A percentile compares a stretch with the other conserved stretches of the same genome.
Conservation (phyloP, 345 rosid genomes). For the Eucalyptus erythrocorys region DNA sequence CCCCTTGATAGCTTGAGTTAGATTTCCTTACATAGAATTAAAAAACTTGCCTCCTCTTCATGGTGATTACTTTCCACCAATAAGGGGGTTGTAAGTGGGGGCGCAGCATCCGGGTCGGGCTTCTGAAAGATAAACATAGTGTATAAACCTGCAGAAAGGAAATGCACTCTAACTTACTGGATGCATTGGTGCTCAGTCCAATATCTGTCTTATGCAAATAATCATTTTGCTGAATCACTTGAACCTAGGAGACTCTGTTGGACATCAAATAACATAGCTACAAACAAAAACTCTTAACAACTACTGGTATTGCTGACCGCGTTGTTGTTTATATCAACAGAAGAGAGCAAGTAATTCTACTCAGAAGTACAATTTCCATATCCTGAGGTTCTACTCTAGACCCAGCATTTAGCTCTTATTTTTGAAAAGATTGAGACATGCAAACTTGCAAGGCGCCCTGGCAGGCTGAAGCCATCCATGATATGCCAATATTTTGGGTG, state of each 20-base stretch:
- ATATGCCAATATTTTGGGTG: neutral
- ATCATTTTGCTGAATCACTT: neutral
- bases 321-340: neutral
- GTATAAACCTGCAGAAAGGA: conserved; percentile 53
- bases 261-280: neutral
- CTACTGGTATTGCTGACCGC: neutral
- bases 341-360: neutral
- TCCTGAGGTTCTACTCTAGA: neutral
- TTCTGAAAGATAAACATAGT: conserved; percentile 83
- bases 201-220: neutral
- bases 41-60: conserved; percentile 65
- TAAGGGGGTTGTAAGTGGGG: conserved; percentile 69
- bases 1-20: neutral
- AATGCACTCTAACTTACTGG: neutral
- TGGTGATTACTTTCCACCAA: conserved; percentile 30
- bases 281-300: neutral
- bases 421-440: neutral
- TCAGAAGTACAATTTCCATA: neutral
- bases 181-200: neutral
- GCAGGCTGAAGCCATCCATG: neutral
- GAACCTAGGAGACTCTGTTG: neutral
- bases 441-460: neutral
- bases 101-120: conserved; percentile 88
- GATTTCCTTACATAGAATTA: neutral
- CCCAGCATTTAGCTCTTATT: neutral